Evolutionary conservation across 345 rosid species (phyloP).

Genomic region (Brassica incana): DNA sequence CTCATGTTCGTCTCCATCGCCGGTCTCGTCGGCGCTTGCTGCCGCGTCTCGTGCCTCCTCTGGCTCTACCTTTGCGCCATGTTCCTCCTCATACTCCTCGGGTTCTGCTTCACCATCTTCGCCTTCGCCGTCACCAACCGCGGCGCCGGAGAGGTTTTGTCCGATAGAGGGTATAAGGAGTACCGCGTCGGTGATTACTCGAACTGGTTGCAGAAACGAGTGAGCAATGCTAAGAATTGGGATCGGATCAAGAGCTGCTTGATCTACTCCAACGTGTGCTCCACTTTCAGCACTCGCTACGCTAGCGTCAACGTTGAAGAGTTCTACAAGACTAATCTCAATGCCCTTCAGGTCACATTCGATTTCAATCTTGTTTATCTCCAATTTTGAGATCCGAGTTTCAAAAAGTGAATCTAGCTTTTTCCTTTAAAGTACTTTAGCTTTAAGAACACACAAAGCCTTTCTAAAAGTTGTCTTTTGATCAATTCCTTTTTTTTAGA

Average conservation of each 20-base stretch:
- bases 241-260: constrained; percentile 74
- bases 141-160: constrained; percentile 74
- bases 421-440: constrained; percentile 9
- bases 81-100: constrained; percentile 77
- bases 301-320: constrained; percentile 7
- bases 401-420: constrained; percentile 8
- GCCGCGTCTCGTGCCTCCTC: constrained; percentile 77
- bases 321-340: constrained; percentile 46
- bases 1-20: constrained; percentile 84
- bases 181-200: constrained; percentile 75
- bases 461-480: constrained; percentile 5
- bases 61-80: constrained; percentile 87
- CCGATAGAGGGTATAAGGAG: constrained; percentile 77
- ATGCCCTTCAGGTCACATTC: constrained; percentile 60
- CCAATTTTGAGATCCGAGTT: background rate
- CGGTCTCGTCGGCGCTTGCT: constrained; percentile 87
- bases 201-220: constrained; percentile 73
- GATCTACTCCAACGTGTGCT: constrained; percentile 59
- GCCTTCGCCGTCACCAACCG: constrained; percentile 92
- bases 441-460: constrained; percentile 13
- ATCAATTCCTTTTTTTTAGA: constrained; percentile 1
- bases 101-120: constrained; percentile 80
- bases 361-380: background rate
- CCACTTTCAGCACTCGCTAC: constrained; percentile 42
- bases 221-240: constrained; percentile 60